Conservation (phyloP, 2,329 filamentous ascomycete genomes). For the Coleophoma cylindrospora region DNA sequence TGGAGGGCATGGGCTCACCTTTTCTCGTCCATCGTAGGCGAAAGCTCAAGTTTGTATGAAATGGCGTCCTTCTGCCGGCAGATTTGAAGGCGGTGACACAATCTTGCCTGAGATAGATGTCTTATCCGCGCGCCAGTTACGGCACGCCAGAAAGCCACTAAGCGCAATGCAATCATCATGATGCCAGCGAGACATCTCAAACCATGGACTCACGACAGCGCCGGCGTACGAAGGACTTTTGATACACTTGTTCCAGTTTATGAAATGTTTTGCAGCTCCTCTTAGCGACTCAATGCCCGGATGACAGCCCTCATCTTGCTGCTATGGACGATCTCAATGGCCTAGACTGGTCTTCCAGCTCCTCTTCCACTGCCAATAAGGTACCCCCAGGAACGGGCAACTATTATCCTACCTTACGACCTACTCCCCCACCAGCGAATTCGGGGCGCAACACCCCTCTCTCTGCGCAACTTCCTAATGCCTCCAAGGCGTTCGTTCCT, state of each 20-base stretch:
- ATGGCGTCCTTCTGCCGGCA: too few species aligned
- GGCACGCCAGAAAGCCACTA: background rate
- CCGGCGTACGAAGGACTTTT: too few species aligned
- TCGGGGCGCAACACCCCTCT: slow-evolving; percentile 54
- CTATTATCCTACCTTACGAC: slow-evolving; percentile 46
- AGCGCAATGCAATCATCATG: background rate
- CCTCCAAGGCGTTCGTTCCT: slow-evolving; percentile 28
- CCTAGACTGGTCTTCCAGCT: slow-evolving; percentile 49
- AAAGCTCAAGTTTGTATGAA: too few species aligned
- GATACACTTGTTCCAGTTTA: too few species aligned
- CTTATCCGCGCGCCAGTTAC: background rate
- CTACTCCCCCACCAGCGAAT: slow-evolving; percentile 39
- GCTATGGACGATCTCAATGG: slow-evolving; percentile 59
- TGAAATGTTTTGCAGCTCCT: too few species aligned
- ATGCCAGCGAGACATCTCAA: slow-evolving; percentile 2
- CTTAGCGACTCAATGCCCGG: slow-evolving; percentile 8
- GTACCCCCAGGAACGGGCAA: slow-evolving; percentile 35
- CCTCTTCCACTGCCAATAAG: slow-evolving; percentile 30
- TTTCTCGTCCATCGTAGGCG: too few species aligned
- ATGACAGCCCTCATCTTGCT: background rate
- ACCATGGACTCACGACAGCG: background rate
- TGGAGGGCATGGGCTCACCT: too few species aligned
- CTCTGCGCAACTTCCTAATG: slow-evolving; percentile 32
- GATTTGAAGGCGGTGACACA: too few species aligned
- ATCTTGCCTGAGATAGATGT: too few species aligned